These are phyloP conservation scores for Dendrobium chrysotoxum DNA, from an alignment of 106 monocot species.

Conservation along the genomic window DNA sequence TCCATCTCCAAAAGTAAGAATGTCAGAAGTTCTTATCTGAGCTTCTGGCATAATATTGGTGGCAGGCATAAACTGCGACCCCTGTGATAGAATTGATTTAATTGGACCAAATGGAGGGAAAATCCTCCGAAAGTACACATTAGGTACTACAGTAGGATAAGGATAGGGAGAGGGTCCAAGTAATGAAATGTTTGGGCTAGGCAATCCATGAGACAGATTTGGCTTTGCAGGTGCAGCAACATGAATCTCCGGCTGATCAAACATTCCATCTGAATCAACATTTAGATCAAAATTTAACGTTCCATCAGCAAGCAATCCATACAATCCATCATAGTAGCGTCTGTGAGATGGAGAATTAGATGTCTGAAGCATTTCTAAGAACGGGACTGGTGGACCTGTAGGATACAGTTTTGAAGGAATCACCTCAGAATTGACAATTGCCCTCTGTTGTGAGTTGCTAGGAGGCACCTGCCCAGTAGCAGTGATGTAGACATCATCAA, in stretches of 20 bases:
- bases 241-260: conserved; percentile 20
- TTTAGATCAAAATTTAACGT: not conserved
- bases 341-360: conserved; percentile 24
- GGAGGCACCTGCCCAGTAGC: conserved; percentile 26
- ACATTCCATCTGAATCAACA: not conserved
- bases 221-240: conserved; percentile 13
- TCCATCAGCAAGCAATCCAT: conserved; percentile 21
- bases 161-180: not conserved
- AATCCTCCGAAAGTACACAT: not conserved
- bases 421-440: conserved; percentile 26
- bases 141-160: not conserved
- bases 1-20: not conserved
- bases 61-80: not conserved
- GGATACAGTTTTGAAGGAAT: conserved; percentile 34
- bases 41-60: not conserved
- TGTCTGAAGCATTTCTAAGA: conserved; percentile 21
- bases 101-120: not conserved
- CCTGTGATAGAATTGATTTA: not conserved
- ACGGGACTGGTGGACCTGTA: conserved; percentile 58
- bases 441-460: conserved; percentile 25
- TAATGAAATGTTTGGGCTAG: not conserved
- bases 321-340: conserved; percentile 24
- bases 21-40: not conserved
- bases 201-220: not conserved
- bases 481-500: conserved; percentile 5